Evolutionary conservation across 495 filamentous ascomycete genomes (phyloP).

Genomic region (Glutinoglossum americanum): DNA sequence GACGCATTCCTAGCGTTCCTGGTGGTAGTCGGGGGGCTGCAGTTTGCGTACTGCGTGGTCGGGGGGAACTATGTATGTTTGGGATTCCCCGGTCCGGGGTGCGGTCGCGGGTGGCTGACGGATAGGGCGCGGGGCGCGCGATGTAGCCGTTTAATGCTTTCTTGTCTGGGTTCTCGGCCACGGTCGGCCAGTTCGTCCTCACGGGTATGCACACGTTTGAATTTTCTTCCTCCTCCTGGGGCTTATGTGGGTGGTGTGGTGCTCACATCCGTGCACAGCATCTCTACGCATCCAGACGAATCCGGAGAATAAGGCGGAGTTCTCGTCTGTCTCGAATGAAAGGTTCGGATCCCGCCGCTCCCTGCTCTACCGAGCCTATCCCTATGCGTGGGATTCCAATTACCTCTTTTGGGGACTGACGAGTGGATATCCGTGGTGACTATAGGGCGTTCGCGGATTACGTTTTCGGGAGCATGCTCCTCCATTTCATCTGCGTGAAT

Average conservation of each 20-base stretch:
- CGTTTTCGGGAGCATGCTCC: constrained; percentile 76
- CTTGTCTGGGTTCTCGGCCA: constrained; percentile 80
- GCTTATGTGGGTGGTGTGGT: too few relatives aligned
- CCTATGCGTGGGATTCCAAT: too few relatives aligned
- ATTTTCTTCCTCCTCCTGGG: too few relatives aligned
- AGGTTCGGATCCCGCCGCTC: too few relatives aligned
- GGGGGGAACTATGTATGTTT: constrained; percentile 81
- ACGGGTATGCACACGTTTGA: too few relatives aligned
- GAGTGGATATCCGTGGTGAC: too few relatives aligned
- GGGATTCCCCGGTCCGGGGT: too few relatives aligned
- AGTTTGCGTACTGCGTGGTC: constrained; percentile 84
- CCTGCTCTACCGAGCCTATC: too few relatives aligned
- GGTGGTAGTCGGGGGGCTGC: constrained; percentile 61
- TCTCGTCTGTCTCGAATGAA: constrained; percentile 45
- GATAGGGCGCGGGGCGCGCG: too few relatives aligned
- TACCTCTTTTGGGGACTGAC: too few relatives aligned
- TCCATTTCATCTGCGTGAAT: constrained; percentile 99
- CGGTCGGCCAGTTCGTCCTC: constrained; percentile 92
- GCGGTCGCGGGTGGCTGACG: not conserved
- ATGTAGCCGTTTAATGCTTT: constrained; percentile 96
- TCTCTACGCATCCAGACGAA: constrained; percentile 83
- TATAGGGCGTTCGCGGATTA: constrained; percentile 88
- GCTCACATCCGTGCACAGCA: too few relatives aligned
- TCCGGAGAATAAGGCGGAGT: constrained; percentile 48
- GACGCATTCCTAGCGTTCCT: constrained; percentile 87